Evolutionary conservation across 2,329 filamentous ascomycete species (phyloP).

Genomic region (Fusarium temperatum): DNA sequence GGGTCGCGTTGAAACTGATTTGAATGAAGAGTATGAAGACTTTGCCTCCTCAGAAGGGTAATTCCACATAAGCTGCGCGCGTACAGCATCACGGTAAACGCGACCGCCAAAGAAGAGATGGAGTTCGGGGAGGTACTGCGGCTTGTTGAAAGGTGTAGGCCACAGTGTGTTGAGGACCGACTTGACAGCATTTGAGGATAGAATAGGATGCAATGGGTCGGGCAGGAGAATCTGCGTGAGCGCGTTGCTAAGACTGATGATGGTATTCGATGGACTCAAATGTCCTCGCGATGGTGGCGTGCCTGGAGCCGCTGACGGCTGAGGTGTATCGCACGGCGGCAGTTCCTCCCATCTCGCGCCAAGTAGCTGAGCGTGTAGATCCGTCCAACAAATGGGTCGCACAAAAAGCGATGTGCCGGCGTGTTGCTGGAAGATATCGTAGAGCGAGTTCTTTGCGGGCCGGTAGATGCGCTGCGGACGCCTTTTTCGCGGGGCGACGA

Average conservation of each 20-base stretch:
- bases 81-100: slow-evolving; percentile 56
- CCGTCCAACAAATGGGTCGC: slow-evolving; percentile 65
- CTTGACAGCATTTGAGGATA: slow-evolving; percentile 54
- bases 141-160: slow-evolving; percentile 47
- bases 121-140: slow-evolving; percentile 51
- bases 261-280: slow-evolving; percentile 52
- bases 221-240: slow-evolving; percentile 55
- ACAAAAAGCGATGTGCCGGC: slow-evolving; percentile 59
- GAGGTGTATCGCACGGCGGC: slow-evolving; percentile 53
- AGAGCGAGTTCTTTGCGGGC: slow-evolving; percentile 60
- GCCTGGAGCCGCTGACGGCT: slow-evolving; percentile 47
- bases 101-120: slow-evolving; percentile 60
- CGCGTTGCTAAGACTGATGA: slow-evolving; percentile 53
- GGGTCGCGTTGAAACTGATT: slow-evolving; percentile 50
- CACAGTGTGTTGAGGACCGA: slow-evolving; percentile 57
- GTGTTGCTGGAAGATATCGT: slow-evolving; percentile 61
- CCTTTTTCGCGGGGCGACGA: slow-evolving; percentile 34
- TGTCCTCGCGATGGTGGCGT: slow-evolving; percentile 50
- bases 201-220: slow-evolving; percentile 45
- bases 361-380: slow-evolving; percentile 59
- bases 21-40: slow-evolving; percentile 46
- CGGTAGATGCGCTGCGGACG: slow-evolving; percentile 47
- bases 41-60: slow-evolving; percentile 41
- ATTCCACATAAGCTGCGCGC: slow-evolving; percentile 61
- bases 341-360: slow-evolving; percentile 56